Evolutionary conservation across 805 yeast species (phyloP).

Genomic region (Sungouiozyma intestinalis): DNA sequence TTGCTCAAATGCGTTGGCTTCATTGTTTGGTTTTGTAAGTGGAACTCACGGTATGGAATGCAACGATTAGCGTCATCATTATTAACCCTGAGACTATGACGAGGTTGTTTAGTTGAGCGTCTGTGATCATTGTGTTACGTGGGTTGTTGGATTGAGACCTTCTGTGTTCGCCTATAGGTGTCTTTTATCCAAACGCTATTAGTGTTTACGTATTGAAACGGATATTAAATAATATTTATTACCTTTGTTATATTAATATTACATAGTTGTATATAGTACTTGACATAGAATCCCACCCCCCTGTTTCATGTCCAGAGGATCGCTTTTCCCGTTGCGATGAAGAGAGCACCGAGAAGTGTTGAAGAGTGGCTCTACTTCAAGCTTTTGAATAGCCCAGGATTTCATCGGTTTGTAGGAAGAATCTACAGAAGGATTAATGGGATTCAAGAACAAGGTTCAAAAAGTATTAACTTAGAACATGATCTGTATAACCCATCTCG

Average conservation of each 20-base stretch:
- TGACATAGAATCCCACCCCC: too few species aligned
- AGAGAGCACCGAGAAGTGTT: slow-evolving; percentile 27
- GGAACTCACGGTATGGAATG: slow-evolving; percentile 58
- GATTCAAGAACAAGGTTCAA: slow-evolving; percentile 33
- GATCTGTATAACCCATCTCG: slow-evolving; percentile 38
- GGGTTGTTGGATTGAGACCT: neutral
- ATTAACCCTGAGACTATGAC: slow-evolving; percentile 66
- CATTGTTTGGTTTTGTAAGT: slow-evolving; percentile 23
- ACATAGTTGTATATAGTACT: too few species aligned
- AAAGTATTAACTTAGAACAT: slow-evolving; percentile 1
- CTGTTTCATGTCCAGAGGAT: too few species aligned
- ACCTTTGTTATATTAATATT: too few species aligned
- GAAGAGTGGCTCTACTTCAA: slow-evolving; percentile 40
- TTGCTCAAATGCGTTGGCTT: neutral
- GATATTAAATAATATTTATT: too few species aligned
- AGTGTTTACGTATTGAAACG: neutral
- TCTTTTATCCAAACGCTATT: neutral
- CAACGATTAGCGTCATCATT: slow-evolving; percentile 58
- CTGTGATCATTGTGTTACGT: slow-evolving; percentile 56
- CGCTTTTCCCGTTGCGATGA: too few species aligned
- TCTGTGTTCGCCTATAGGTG: neutral
- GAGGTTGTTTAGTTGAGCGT: slow-evolving; percentile 62
- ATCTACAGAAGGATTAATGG: slow-evolving; percentile 58
- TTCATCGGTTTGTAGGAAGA: slow-evolving; percentile 51
- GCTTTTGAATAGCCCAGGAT: slow-evolving; percentile 47